These are phyloP conservation scores for Mycena latifolia DNA, from an alignment of 768 basidiomycete genomes.

Conservation along the genomic window DNA sequence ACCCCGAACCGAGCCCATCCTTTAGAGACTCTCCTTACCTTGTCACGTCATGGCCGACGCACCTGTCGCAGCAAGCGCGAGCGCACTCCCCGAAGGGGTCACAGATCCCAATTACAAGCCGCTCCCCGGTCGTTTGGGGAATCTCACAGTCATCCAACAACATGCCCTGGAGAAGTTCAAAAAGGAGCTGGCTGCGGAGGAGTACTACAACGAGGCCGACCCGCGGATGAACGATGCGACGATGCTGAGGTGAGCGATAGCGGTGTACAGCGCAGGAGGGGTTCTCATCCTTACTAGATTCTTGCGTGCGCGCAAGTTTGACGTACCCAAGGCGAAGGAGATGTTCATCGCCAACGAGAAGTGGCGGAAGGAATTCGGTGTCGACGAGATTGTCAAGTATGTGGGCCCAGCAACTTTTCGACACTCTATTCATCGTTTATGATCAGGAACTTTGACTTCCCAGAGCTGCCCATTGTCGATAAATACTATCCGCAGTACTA, in stretches of 20 bases:
- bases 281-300: conserved; percentile 65
- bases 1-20: no score
- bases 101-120: conserved; percentile 77
- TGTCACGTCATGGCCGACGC: not conserved
- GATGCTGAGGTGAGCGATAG: conserved; percentile 66
- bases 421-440: not conserved
- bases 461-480: conserved; percentile 85
- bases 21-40: no score
- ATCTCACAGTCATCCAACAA: conserved; percentile 73
- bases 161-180: conserved; percentile 38
- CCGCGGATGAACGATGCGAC: conserved; percentile 76
- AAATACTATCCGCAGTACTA: conserved; percentile 97
- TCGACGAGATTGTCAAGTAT: conserved; percentile 79
- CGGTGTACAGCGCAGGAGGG: not conserved
- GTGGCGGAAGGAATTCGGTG: conserved; percentile 90
- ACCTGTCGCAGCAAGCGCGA: conserved; percentile 58
- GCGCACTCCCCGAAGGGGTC: conserved; percentile 67
- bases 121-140: conserved; percentile 82
- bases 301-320: conserved; percentile 93
- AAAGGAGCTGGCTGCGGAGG: conserved; percentile 53
- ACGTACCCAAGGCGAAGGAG: conserved; percentile 81
- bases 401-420: conserved; percentile 39
- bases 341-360: conserved; percentile 89
- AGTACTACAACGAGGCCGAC: conserved; percentile 64
- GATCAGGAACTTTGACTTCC: conserved; percentile 87